Conservation (phyloP, 305 asterid species). For the Rubia tinctorum region DNA sequence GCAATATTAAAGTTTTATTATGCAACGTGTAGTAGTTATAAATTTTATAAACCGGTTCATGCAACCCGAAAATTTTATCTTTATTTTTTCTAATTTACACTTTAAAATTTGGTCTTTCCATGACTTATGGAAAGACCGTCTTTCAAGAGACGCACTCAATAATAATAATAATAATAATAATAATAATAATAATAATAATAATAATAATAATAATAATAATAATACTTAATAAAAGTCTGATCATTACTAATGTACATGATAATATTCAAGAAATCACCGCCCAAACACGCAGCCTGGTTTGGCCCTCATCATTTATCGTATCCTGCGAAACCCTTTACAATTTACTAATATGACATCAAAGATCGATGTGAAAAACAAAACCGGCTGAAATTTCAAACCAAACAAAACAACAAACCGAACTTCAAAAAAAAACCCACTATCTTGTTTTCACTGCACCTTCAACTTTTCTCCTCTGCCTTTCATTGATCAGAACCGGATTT, state of each 20-base stretch:
- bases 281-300: not conserved
- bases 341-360: not conserved
- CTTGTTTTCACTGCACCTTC: not conserved
- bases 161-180: too few species aligned
- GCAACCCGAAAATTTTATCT: too few species aligned
- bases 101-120: too few species aligned
- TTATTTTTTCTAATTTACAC: too few species aligned
- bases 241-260: not conserved
- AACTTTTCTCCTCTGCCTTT: slow-evolving; percentile 16
- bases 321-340: not conserved
- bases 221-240: not conserved
- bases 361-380: not conserved
- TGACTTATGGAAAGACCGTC: too few species aligned
- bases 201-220: too few species aligned
- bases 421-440: not conserved
- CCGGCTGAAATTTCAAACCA: slow-evolving; percentile 9
- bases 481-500: slow-evolving; percentile 21
- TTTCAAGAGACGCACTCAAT: too few species aligned
- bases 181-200: too few species aligned
- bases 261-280: slow-evolving; percentile 14
- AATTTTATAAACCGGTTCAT: too few species aligned
- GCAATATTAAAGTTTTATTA: too few species aligned
- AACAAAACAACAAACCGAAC: not conserved
- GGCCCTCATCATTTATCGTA: not conserved
- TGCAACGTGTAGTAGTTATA: too few species aligned